Percentiles rank a stretch among this genome's conserved stretches.
Evolutionary conservation across 352 stramenopile genomes (phyloP).

Genomic region (Phytophthora fragariaefolia): DNA sequence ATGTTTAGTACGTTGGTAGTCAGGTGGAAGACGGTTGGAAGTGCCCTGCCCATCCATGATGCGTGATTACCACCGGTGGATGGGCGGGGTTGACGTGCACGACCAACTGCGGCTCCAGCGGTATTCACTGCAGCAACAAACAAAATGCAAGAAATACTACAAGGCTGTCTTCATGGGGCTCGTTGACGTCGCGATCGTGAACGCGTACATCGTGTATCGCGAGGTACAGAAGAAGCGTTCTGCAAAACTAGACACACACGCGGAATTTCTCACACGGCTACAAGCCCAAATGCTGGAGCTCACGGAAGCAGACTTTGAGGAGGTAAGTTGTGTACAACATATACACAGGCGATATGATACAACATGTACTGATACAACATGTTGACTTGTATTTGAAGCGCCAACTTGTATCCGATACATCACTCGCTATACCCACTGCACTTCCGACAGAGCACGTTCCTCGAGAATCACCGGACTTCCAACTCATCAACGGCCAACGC

Average conservation of each 20-base stretch:
- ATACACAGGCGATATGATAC: neutral
- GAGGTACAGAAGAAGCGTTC: constrained; percentile 2
- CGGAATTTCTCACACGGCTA: constrained; percentile 10
- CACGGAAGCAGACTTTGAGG: neutral
- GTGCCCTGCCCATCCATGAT: constrained; percentile 6
- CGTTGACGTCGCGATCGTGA: constrained; percentile 30
- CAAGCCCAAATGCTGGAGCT: constrained; percentile 15
- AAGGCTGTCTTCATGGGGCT: constrained; percentile 29
- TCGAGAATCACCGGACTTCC: neutral
- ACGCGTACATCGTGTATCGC: constrained; percentile 23
- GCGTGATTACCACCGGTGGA: neutral
- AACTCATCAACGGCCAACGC: neutral
- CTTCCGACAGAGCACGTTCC: neutral
- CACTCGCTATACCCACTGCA: neutral
- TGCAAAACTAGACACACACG: neutral
- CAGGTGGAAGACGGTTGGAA: neutral
- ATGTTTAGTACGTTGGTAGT: neutral
- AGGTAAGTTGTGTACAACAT: neutral
- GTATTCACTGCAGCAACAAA: neutral
- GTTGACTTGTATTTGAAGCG: neutral
- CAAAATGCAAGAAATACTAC: constrained; percentile 21
- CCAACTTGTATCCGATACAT: neutral
- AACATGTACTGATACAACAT: neutral
- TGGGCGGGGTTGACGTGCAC: neutral
- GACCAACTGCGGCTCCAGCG: neutral